Evolutionary conservation across 1,139 yeast species (phyloP).

Genomic region (Kodamaea anthophila): DNA sequence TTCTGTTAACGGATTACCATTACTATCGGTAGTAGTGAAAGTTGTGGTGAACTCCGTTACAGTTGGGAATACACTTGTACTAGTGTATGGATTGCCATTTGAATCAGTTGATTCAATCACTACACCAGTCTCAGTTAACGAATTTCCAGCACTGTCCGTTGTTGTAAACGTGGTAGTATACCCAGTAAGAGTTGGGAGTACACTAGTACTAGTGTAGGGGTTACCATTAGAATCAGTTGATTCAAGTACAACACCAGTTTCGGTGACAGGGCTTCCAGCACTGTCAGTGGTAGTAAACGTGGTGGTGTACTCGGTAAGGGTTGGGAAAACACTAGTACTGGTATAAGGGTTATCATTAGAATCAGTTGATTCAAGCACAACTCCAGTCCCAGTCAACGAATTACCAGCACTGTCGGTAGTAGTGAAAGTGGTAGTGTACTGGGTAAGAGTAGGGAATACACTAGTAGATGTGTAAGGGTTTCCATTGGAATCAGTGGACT

Average conservation of each 20-base stretch:
- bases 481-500: slow-evolving; percentile 10
- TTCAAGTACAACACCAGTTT: slow-evolving; percentile 11
- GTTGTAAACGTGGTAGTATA: slow-evolving; percentile 3
- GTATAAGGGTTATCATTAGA: too few species aligned
- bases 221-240: slow-evolving; percentile 10
- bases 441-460: too few species aligned
- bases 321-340: slow-evolving; percentile 7
- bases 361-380: too few species aligned
- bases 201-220: slow-evolving; percentile 10
- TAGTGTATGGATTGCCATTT: slow-evolving; percentile 9
- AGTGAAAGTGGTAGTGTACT: too few species aligned
- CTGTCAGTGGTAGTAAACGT: slow-evolving; percentile 2
- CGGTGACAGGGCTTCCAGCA: slow-evolving; percentile 8
- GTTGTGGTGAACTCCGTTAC: slow-evolving; percentile 7
- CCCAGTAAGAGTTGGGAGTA: slow-evolving; percentile 3
- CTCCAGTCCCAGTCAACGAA: too few species aligned
- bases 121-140: slow-evolving; percentile 12
- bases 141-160: slow-evolving; percentile 5
- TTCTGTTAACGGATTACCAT: slow-evolving; percentile 4
- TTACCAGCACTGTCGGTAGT: too few species aligned
- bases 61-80: slow-evolving; percentile 8
- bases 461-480: slow-evolving; percentile 1
- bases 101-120: slow-evolving; percentile 9
- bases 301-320: slow-evolving; percentile 5
- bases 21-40: slow-evolving; percentile 7